Conservation (phyloP, 2,329 filamentous ascomycete species). For the Colletotrichum sp. region DNA sequence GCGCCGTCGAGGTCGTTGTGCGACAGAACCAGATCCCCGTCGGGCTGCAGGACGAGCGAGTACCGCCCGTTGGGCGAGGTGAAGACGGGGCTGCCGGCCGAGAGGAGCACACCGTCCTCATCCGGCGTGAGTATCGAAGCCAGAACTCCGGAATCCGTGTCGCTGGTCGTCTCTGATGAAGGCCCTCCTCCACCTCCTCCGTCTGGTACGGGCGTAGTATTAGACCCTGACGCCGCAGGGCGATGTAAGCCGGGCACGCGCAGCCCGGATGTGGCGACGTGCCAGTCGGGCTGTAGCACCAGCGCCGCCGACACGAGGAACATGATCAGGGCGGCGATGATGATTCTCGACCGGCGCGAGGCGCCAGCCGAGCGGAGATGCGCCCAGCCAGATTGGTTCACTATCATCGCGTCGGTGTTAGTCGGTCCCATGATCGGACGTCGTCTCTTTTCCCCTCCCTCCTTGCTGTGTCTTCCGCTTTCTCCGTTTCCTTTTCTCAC, state of each 20-base stretch:
- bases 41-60: slow-evolving; percentile 8
- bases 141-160: neutral
- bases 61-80: slow-evolving; percentile 10
- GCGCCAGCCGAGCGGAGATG: neutral
- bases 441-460: neutral
- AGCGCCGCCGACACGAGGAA: neutral
- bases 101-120: slow-evolving; percentile 4
- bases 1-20: neutral
- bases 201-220: neutral
- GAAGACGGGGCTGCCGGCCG: neutral
- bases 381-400: neutral
- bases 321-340: neutral
- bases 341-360: neutral
- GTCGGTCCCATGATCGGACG: slow-evolving; percentile 1
- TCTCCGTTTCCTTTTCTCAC: neutral
- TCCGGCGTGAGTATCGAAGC: neutral
- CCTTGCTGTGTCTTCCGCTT: neutral
- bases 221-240: neutral
- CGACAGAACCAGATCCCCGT: slow-evolving; percentile 20
- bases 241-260: neutral
- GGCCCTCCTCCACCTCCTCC: neutral
- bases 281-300: slow-evolving; percentile 1
- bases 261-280: neutral
- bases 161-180: neutral
- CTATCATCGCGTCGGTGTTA: neutral